phyloP scores from a whole-genome alignment of 129 eudicot genomes.

The carrot (Daucus carota) region DNA sequence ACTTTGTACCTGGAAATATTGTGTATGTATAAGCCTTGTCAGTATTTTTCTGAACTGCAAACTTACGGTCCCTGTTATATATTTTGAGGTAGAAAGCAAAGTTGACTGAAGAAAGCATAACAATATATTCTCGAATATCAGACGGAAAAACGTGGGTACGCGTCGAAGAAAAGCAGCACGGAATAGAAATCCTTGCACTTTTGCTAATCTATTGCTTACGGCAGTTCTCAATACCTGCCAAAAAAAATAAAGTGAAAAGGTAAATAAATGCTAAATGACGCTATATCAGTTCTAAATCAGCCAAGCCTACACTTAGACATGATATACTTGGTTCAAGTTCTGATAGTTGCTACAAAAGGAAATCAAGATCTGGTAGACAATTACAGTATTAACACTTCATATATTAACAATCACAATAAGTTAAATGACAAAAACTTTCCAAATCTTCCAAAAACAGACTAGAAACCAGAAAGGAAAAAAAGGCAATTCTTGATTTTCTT shows the following conservation, averaged over 20 bases:
- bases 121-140: slow-evolving; percentile 78
- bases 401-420: too few species aligned
- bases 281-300: slow-evolving; percentile 7
- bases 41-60: slow-evolving; percentile 84
- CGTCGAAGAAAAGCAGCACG: slow-evolving; percentile 99
- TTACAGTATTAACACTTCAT: not conserved
- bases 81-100: slow-evolving; percentile 90
- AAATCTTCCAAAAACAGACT: not conserved
- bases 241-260: slow-evolving; percentile 13
- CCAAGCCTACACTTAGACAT: slow-evolving; percentile 4
- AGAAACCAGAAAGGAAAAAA: not conserved
- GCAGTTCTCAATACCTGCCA: slow-evolving; percentile 91
- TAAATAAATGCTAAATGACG: not conserved
- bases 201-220: slow-evolving; percentile 96
- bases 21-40: slow-evolving; percentile 86
- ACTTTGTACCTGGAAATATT: slow-evolving; percentile 76
- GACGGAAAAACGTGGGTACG: slow-evolving; percentile 78
- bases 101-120: slow-evolving; percentile 88
- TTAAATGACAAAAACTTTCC: not conserved
- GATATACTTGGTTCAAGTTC: not conserved
- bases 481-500: not conserved
- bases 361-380: not conserved
- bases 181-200: slow-evolving; percentile 95
- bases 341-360: not conserved
- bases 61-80: slow-evolving; percentile 93